These are phyloP conservation scores for Angomonas ambiguus DNA, from an alignment of 208 protist genomes.

Conservation along the genomic window DNA sequence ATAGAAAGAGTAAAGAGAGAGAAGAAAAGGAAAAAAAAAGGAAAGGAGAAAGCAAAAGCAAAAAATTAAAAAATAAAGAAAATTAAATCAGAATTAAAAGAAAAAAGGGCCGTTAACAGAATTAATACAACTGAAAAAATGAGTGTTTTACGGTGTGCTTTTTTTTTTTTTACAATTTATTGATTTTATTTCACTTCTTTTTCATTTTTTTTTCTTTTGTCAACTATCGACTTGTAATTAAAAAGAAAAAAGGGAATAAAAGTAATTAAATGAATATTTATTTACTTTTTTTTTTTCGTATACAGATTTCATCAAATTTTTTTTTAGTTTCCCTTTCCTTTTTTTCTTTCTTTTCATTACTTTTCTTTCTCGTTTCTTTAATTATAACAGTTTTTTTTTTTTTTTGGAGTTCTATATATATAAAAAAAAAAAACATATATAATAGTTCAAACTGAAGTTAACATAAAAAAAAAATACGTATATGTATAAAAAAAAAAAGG, in stretches of 20 bases:
- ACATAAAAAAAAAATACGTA: too few relatives aligned
- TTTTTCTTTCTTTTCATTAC: background rate
- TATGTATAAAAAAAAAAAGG: background rate
- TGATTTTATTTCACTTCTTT: background rate
- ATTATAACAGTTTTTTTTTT: background rate
- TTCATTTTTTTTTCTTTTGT: background rate
- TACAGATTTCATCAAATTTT: too few relatives aligned
- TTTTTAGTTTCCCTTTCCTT: background rate
- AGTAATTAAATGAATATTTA: too few relatives aligned
- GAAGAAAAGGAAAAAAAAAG: constrained; percentile 1
- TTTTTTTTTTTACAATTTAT: background rate
- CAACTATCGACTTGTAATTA: background rate
- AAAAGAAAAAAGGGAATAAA: constrained; percentile 1
- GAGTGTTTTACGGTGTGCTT: background rate
- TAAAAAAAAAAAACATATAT: too few relatives aligned
- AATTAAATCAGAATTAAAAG: background rate
- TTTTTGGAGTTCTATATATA: too few relatives aligned
- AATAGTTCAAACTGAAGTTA: too few relatives aligned
- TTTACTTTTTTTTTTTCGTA: background rate
- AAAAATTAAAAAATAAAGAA: constrained; percentile 1
- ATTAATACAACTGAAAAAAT: background rate
- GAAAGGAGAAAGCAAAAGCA: background rate
- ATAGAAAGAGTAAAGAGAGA: background rate
- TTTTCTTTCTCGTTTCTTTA: background rate
- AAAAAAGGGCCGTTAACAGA: background rate